Base-by-base conservation (phyloP, 805 yeast species). In the Barnettozyma vustinii region DNA sequence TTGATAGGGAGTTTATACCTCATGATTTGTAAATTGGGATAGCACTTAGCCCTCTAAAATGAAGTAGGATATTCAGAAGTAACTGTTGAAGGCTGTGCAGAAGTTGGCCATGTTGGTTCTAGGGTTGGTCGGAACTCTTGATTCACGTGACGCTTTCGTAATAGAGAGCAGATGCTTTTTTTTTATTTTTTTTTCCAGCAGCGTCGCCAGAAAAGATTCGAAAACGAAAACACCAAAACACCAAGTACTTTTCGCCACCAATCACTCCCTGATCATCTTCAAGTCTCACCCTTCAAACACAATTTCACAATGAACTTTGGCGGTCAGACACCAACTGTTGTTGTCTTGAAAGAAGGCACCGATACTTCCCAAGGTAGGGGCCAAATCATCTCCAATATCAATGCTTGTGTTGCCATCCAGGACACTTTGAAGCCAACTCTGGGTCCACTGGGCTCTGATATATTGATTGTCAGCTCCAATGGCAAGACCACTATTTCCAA, bases 401-500 rank as follows among this genome's bases (percentile, higher is more conserved):
- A 92, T 73, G 98, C 99, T 3, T 94, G 99, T 70, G 68, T 92
- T 53, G 98, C 99, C 27, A 88, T 94, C 55, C 98, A 94, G 72
- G 99, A 94, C 58, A 89, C 97, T 27, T 75, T 94, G 61, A 84
- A 86, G 59, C 90, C 98, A 46, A 94, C 99, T 0, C 75, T 94
- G 56, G 99, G 99, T 5, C 99, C 99, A 43, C 77, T 94, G 59
- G 99, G 99, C 23, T 87, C 96, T 32, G 99, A 94, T 69, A 91
- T 92, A 55, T 74, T 94, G 64, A 83, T 94, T 61, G 97, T 92
- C 37, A 81, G 83, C 40, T 77, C 84, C 16, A 81, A 79, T 60
- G 96, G 96, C 48, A 83, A 80, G 59, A 88, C 98, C 43, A 94
- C 98, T 20, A 91, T 94, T 56, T 92, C 99, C 40, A 94, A 94